Conservation (phyloP, 345 rosid species). For the Brassica incana region DNA sequence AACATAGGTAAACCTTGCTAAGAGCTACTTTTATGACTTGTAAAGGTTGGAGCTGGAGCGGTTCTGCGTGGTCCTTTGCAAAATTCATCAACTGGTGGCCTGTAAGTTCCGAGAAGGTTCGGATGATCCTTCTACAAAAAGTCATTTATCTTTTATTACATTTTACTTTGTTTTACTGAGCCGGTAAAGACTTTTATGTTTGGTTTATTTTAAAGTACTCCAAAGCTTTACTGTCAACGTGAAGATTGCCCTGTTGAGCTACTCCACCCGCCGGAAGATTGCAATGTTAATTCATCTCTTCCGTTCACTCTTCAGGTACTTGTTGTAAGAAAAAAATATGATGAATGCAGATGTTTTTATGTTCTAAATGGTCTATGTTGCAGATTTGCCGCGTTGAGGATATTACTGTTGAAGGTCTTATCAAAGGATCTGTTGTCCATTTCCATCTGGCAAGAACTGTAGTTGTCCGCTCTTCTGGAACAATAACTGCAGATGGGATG, state of each 20-base stretch:
- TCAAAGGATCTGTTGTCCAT: constrained; percentile 93
- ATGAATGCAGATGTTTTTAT: neutral
- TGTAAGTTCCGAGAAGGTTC: constrained; percentile 60
- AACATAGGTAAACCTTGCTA: too few species aligned
- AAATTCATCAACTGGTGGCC: constrained; percentile 63
- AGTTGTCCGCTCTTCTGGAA: constrained; percentile 70
- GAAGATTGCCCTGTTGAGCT: constrained; percentile 82
- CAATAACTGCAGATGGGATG: constrained; percentile 79
- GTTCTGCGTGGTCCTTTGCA: constrained; percentile 73
- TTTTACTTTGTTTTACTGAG: constrained; percentile 4
- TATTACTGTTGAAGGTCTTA: constrained; percentile 76
- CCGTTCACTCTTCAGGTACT: constrained; percentile 91
- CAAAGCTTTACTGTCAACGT: constrained; percentile 70
- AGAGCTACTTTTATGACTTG: neutral
- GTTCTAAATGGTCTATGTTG: constrained; percentile 22
- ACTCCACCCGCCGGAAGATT: constrained; percentile 91
- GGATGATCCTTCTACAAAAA: constrained; percentile 33
- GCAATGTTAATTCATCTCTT: constrained; percentile 86
- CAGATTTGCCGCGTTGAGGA: constrained; percentile 99
- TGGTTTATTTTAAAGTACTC: constrained; percentile 50
- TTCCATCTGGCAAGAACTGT: constrained; percentile 91
- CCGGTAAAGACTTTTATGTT: constrained; percentile 3
- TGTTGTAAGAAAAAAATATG: neutral
- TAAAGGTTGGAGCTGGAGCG: constrained; percentile 90
- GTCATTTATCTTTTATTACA: neutral